A percentile compares a stretch with the other conserved stretches of the same genome.
Evolutionary conservation across 140 eudicot genomes (phyloP).

Genomic region (Ambrosia hybrid): DNA sequence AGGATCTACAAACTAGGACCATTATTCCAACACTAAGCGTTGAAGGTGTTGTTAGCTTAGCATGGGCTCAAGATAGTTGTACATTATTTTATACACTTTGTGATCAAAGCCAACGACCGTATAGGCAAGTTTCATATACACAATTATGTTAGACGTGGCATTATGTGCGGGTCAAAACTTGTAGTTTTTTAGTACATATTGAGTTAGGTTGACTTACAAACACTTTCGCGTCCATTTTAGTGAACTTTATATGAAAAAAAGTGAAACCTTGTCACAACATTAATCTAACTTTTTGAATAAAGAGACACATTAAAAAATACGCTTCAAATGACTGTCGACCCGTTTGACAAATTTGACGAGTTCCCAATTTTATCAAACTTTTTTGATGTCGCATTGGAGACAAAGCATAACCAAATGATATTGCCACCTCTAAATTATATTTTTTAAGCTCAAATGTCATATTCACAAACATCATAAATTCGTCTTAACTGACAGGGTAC

Average conservation of each 20-base stretch:
- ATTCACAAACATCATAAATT: conserved; percentile 17
- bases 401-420: neutral
- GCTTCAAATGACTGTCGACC: neutral
- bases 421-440: neutral
- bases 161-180: neutral
- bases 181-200: neutral
- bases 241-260: neutral
- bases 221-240: neutral
- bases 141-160: neutral
- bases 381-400: neutral
- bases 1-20: conserved; percentile 55
- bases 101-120: conserved; percentile 83
- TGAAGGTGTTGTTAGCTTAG: conserved; percentile 85
- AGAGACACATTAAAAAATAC: neutral
- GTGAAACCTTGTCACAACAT: neutral
- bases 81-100: conserved; percentile 73
- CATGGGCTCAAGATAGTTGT: conserved; percentile 81
- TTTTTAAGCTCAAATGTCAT: conserved; percentile 3
- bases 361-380: neutral
- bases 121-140: conserved; percentile 50
- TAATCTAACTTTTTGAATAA: neutral
- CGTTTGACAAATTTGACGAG: neutral
- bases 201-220: conserved; percentile 8
- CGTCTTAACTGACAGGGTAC: conserved; percentile 52
- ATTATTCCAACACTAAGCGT: conserved; percentile 43